Conservation (phyloP, 345 rosid species). For the Gossypium longicalyx region DNA sequence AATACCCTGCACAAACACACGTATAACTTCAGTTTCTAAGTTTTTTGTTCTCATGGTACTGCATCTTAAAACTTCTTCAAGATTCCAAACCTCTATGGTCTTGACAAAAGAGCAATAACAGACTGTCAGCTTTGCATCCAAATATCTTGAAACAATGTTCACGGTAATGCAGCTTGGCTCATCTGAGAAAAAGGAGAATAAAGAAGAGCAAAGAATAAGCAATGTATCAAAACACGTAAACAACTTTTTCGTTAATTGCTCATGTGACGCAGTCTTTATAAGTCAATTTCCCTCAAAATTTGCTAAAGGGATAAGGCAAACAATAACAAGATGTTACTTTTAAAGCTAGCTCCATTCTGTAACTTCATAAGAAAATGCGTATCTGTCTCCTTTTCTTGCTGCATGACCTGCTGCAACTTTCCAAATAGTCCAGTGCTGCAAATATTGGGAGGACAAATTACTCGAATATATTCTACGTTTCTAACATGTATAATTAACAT, state of each 20-base stretch:
- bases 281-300: slow-evolving; percentile 2
- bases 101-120: slow-evolving; percentile 51
- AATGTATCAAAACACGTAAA: slow-evolving; percentile 6
- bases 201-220: slow-evolving; percentile 13
- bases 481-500: slow-evolving; percentile 8
- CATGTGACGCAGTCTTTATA: neutral
- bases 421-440: slow-evolving; percentile 60
- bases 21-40: slow-evolving; percentile 1
- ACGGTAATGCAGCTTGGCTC: slow-evolving; percentile 38
- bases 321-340: slow-evolving; percentile 26
- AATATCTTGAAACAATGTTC: slow-evolving; percentile 55
- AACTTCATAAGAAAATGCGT: slow-evolving; percentile 37
- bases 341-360: slow-evolving; percentile 32
- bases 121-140: slow-evolving; percentile 75
- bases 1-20: slow-evolving; percentile 37
- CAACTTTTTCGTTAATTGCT: slow-evolving; percentile 8
- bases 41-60: neutral
- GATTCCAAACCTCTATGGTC: slow-evolving; percentile 46
- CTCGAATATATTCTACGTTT: neutral
- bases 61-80: neutral
- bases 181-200: slow-evolving; percentile 36
- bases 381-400: slow-evolving; percentile 67
- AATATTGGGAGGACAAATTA: slow-evolving; percentile 17
- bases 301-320: neutral
- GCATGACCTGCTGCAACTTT: slow-evolving; percentile 70